Evolutionary conservation across 2,329 filamentous ascomycete species (phyloP).

Genomic region (Neofusicoccum kwambonambiense): DNA sequence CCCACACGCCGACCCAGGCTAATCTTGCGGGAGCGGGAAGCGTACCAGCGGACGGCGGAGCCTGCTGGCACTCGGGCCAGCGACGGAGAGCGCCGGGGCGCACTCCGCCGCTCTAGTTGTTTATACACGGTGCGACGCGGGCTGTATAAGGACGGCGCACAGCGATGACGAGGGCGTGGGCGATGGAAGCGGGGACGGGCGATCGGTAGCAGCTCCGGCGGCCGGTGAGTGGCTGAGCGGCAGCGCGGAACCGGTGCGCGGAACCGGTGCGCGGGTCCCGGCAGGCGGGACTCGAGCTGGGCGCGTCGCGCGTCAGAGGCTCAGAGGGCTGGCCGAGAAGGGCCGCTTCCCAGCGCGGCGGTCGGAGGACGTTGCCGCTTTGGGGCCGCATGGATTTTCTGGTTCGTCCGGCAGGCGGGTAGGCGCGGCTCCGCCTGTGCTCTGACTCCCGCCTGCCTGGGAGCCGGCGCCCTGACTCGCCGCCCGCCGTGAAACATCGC

Average conservation of each 20-base stretch:
- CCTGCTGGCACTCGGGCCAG: too few species aligned
- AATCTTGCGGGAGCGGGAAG: constrained; percentile 14
- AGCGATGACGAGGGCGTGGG: background rate
- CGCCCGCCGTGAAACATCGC: background rate
- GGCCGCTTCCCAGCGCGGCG: background rate
- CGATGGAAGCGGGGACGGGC: constrained; percentile 4
- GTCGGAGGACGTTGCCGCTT: constrained; percentile 9
- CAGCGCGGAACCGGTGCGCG: background rate
- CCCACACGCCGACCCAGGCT: background rate
- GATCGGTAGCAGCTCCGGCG: constrained; percentile 4
- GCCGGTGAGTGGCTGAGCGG: constrained; percentile 9
- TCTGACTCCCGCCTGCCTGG: constrained; percentile 6
- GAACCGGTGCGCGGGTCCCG: background rate
- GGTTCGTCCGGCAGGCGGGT: constrained; percentile 4
- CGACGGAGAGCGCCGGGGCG: background rate
- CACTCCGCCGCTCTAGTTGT: background rate
- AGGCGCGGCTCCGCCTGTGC: constrained; percentile 5
- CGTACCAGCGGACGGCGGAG: too few species aligned
- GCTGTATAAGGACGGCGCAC: constrained; percentile 1
- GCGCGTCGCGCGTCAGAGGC: background rate
- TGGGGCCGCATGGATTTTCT: constrained; percentile 9
- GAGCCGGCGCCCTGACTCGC: constrained; percentile 9
- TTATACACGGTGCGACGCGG: background rate
- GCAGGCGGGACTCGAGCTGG: background rate
- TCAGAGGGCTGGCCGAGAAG: background rate